A percentile compares a stretch with the other conserved stretches of the same genome.
Conservation (phyloP, 2,329 filamentous ascomycete species). For the Teratosphaeria viscida region DNA sequence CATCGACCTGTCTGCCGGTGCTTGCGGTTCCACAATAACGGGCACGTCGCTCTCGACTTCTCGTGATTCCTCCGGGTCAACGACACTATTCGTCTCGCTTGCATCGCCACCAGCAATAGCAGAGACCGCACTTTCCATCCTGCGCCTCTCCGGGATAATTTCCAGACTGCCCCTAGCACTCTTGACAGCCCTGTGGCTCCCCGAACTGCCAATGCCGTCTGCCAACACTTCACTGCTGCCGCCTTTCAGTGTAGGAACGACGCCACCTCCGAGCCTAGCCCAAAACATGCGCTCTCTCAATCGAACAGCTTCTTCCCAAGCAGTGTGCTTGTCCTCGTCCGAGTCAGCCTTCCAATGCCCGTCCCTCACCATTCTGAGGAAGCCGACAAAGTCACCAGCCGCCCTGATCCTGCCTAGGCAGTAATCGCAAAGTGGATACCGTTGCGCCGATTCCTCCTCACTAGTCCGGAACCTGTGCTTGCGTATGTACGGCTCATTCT, state of each 20-base stretch:
- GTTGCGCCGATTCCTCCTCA: constrained; percentile 75
- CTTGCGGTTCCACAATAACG: background rate
- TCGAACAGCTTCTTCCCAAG: constrained; percentile 90
- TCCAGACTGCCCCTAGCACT: constrained; percentile 5
- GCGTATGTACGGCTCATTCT: constrained; percentile 59
- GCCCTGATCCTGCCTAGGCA: constrained; percentile 75
- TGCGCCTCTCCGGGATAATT: constrained; percentile 3
- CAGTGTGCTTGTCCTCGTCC: constrained; percentile 70
- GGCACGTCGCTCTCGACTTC: background rate
- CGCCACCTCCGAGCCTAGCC: constrained; percentile 82
- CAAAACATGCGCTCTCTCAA: constrained; percentile 95
- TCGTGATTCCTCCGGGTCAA: background rate
- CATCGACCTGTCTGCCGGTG: background rate
- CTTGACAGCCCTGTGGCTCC: constrained; percentile 4
- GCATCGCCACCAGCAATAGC: background rate
- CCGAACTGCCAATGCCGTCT: background rate
- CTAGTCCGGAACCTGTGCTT: constrained; percentile 82
- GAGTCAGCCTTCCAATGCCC: constrained; percentile 82
- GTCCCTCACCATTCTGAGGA: constrained; percentile 81
- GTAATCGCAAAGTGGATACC: constrained; percentile 82
- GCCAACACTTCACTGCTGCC: background rate
- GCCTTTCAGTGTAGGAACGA: constrained; percentile 52
- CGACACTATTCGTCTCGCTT: background rate
- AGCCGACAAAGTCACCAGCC: constrained; percentile 86
- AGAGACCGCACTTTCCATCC: background rate